Base-by-base conservation (phyloP, 2,329 filamentous ascomycete species). In the Alternaria solani region DNA sequence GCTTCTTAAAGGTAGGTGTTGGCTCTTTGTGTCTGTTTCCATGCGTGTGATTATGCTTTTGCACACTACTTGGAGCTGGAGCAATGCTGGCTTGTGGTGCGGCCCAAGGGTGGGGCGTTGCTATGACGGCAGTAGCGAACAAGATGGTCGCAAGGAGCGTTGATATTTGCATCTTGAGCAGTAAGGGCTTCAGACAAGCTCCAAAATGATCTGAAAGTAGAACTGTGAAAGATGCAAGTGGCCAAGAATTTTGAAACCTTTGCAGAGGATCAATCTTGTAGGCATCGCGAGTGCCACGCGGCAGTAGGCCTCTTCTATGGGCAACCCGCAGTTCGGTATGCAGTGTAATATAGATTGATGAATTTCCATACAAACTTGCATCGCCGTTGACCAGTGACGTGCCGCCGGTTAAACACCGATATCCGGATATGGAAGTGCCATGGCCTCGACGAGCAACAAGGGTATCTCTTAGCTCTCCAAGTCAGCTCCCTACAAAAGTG, bases 1-100 rank as follows among this genome's bases (percentile, higher is more conserved):
- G 25, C 14, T 48, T 23, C 43, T 70, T 71, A 58, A 76, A 76
- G 1, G 61, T 67, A 2, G 73, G 73, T 7, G 70, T 74, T 2
- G 64, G 71, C 55, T 72, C 73, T 18, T 69, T 68, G 9, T 63
- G 67, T 16, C 18, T 41, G 47, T 71, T 64, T 16, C 61, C 55
- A 23, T 60, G 63, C 8, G 65, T 64, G 38, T 57, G 49, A 30
- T 65, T 59, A 28, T 54, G 34, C 36, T 63, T 55, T 2, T 26
- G 46, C 23, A 46, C 7, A 28, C 44, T 7, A 28, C 28, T 48
- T 5, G 61, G 23, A 5, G 51, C 14, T 7, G 55, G 39, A 4
- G 44, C 53, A 23, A 55, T 41, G 39, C 55, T 67, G 36, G 61
- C 42, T 20, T 53, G 47, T n/a, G 58, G 56, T 56, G 63, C 55